A percentile compares a stretch with the other conserved stretches of the same genome.
Evolutionary conservation across 1,139 yeast species (phyloP).

Genomic region (Geotrichum klebahnii): DNA sequence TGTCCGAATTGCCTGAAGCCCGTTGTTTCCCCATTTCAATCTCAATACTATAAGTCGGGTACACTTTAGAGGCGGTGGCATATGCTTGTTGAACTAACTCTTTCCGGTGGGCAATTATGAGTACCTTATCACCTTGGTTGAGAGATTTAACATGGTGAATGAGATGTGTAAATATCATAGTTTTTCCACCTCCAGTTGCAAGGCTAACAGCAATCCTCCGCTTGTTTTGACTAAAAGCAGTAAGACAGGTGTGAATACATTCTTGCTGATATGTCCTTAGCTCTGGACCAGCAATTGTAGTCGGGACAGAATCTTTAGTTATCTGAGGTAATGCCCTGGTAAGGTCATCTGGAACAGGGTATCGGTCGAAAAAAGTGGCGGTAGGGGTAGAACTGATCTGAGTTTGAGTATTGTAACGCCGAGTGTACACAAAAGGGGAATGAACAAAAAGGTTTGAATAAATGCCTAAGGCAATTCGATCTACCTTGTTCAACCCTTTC

Average conservation of each 20-base stretch:
- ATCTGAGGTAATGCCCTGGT: not conserved
- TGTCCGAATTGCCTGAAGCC: constrained; percentile 48
- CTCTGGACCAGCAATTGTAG: constrained; percentile 7
- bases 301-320: not conserved
- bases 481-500: too few relatives aligned
- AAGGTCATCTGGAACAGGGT: not conserved
- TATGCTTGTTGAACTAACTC: constrained; percentile 76
- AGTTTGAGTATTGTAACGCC: too few relatives aligned
- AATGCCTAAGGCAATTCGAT: too few relatives aligned
- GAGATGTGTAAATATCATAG: constrained; percentile 75
- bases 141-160: constrained; percentile 48
- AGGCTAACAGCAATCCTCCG: constrained; percentile 73
- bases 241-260: constrained; percentile 57
- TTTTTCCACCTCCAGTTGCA: constrained; percentile 96
- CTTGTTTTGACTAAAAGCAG: constrained; percentile 48
- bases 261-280: constrained; percentile 67
- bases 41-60: constrained; percentile 55
- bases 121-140: constrained; percentile 47
- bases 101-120: constrained; percentile 76
- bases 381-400: not conserved
- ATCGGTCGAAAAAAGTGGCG: not conserved
- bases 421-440: too few relatives aligned
- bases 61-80: constrained; percentile 44
- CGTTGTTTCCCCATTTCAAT: constrained; percentile 65
- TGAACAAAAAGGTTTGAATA: too few relatives aligned